Base-by-base conservation (phyloP, 2,329 filamentous ascomycete species). In the Diaporthe sp. region DNA sequence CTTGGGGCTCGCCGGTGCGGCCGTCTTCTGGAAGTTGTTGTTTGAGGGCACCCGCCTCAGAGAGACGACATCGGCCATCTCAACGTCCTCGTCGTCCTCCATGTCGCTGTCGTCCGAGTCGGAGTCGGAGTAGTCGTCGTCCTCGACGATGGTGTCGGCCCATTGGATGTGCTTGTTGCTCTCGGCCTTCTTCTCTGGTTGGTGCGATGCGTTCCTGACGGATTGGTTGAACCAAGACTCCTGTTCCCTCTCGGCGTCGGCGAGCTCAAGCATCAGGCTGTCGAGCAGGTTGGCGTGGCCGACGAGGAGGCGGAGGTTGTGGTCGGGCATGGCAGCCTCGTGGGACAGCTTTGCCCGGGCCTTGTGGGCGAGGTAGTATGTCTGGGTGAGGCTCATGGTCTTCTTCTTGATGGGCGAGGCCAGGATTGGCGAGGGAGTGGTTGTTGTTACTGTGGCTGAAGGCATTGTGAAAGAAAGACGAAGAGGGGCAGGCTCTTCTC, bases 231-330 rank as follows among this genome's bases (percentile, higher is more conserved):
- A 98, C 96, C 96, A 98, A 78, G 91, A 93, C 86, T 98, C 96
- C 86, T 98, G 97, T 85, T 98, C 95, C 80, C 92, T 92, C 89
- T 98, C 97, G 82, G 96, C 96, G 75, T 97, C 95, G 85, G 95
- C 94, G 75, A 99, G 94, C 75, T 84, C 83, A 77, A 95, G 92
- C 97, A 98, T 98, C 82, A 99, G 88, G 54, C 93, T 93, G 87
- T 99, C 97, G 84, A 99, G 94, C 64, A 98, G 93, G 90, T 98
- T 99, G 88, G 97, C 97, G 86, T 99, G 97, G 81, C 96, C 97
- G 80, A 99, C 97, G 76, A 99, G 93, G 60, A 97, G 92, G 82
- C 96, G 93, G 77, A 99, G 94, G 88, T 98, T 92, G 90, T 98
- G 97, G 83, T 98, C 96, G 80, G 95, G 89, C 81, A 93, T 93